Percentiles rank a stretch among this genome's conserved stretches.
Conservation (phyloP, 371 early-diverging fungal species). For the Mucor ambiguus region DNA sequence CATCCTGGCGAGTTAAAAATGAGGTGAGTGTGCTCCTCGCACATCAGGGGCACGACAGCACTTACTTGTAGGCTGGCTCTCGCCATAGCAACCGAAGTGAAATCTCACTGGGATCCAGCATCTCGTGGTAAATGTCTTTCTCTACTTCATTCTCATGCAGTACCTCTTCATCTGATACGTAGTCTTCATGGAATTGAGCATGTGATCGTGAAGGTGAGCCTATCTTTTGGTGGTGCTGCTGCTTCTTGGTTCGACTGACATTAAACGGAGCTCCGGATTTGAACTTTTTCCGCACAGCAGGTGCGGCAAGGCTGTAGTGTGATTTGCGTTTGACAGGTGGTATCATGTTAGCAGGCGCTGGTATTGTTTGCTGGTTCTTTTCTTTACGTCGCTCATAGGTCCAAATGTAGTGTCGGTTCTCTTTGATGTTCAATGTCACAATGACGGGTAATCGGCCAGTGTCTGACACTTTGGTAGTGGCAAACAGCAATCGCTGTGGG, state of each 20-base stretch:
- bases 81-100: conserved; percentile 38
- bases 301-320: not conserved
- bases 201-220: conserved; percentile 1
- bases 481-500: conserved; percentile 17
- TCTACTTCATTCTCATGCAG: conserved; percentile 11
- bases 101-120: conserved; percentile 25
- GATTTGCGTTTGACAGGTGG: not conserved
- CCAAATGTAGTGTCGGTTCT: conserved; percentile 24
- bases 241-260: not conserved
- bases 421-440: conserved; percentile 20
- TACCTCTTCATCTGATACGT: not conserved
- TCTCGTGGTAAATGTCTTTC: conserved; percentile 13
- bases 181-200: conserved; percentile 15
- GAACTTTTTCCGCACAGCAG: not conserved
- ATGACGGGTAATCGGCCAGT: conserved; percentile 15
- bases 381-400: conserved; percentile 16
- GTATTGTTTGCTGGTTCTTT: not conserved
- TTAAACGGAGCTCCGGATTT: not conserved
- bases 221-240: not conserved
- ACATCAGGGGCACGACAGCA: not conserved
- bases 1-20: not conserved
- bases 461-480: conserved; percentile 7
- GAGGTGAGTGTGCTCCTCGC: no score
- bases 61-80: conserved; percentile 25
- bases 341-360: not conserved